Percentiles rank a stretch among this genome's conserved stretches.
Evolutionary conservation across 768 basidiomycete species (phyloP).

Genomic region (Arthromyces matolae): DNA sequence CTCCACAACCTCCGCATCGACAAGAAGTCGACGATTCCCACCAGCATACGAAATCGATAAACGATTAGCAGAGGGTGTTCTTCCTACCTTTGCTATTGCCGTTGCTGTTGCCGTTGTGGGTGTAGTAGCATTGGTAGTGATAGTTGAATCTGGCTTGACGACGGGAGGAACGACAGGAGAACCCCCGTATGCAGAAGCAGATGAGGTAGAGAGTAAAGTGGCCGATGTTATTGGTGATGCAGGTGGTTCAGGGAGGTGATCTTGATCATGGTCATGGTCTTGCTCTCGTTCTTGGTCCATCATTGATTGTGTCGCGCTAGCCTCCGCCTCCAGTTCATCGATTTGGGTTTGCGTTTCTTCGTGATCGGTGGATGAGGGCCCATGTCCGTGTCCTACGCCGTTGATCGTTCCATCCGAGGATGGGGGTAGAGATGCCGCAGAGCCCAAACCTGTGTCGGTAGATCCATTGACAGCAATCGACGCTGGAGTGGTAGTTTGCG

Average conservation of each 20-base stretch:
- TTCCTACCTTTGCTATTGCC: constrained; percentile 29
- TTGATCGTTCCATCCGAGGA: constrained; percentile 22
- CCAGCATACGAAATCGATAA: constrained; percentile 96
- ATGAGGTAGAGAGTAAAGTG: constrained; percentile 38
- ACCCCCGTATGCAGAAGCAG: constrained; percentile 46
- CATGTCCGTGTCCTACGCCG: constrained; percentile 11
- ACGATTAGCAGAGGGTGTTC: constrained; percentile 71
- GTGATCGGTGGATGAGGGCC: constrained; percentile 9
- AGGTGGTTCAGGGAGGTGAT: constrained; percentile 58
- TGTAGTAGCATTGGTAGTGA: neutral
- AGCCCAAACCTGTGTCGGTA: no score
- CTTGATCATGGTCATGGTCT: constrained; percentile 13
- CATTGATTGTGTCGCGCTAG: constrained; percentile 22
- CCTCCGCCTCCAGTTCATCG: constrained; percentile 8
- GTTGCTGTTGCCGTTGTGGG: neutral
- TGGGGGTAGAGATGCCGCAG: constrained; percentile 10
- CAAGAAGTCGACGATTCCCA: constrained; percentile 79
- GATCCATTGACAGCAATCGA: no score
- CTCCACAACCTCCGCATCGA: constrained; percentile 86
- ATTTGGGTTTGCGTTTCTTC: constrained; percentile 20
- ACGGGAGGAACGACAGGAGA: constrained; percentile 29
- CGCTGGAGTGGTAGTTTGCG: no score
- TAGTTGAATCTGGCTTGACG: constrained; percentile 25
- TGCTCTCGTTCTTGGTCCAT: no score
- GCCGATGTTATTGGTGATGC: constrained; percentile 55